Conservation (phyloP, 2,329 filamentous ascomycete genomes). For the Pochonia chlamydosporia region DNA sequence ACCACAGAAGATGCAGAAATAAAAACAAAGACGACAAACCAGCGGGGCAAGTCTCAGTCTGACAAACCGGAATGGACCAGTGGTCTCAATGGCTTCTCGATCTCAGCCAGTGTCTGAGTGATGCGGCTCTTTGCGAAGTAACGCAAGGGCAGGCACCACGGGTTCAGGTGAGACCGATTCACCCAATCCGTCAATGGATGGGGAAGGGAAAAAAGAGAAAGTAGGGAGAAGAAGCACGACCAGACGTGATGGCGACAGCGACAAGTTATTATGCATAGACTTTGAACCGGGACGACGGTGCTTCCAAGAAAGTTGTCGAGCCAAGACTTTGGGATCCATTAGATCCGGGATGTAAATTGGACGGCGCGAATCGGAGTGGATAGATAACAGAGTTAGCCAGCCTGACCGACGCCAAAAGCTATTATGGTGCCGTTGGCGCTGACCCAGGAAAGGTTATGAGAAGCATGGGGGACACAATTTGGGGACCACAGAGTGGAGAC, state of each 20-base stretch:
- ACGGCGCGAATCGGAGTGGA: conserved; percentile 2
- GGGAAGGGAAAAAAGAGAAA: not conserved
- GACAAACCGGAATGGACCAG: not conserved
- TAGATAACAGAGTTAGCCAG: not conserved
- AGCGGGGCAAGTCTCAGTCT: conserved; percentile 4
- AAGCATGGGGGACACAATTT: not conserved
- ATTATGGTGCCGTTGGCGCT: not conserved
- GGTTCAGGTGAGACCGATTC: not conserved
- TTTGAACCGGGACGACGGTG: not conserved
- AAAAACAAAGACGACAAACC: not conserved
- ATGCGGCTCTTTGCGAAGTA: conserved; percentile 3
- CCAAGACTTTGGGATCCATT: conserved; percentile 3
- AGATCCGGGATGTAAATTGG: not conserved
- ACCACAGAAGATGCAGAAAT: not conserved
- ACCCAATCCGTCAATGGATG: not conserved
- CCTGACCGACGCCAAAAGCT: not conserved
- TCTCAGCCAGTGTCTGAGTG: not conserved
- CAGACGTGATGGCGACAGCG: not conserved
- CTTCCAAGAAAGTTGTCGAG: not conserved
- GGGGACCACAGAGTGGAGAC: not conserved
- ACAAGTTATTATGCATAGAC: not conserved
- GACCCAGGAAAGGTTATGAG: too few species aligned
- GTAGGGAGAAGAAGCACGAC: not conserved
- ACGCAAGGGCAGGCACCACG: not conserved
- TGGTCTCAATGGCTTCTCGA: not conserved